These are phyloP conservation scores for Penicillium fimorum DNA, from an alignment of 495 filamentous ascomycete species.

Conservation along the genomic window DNA sequence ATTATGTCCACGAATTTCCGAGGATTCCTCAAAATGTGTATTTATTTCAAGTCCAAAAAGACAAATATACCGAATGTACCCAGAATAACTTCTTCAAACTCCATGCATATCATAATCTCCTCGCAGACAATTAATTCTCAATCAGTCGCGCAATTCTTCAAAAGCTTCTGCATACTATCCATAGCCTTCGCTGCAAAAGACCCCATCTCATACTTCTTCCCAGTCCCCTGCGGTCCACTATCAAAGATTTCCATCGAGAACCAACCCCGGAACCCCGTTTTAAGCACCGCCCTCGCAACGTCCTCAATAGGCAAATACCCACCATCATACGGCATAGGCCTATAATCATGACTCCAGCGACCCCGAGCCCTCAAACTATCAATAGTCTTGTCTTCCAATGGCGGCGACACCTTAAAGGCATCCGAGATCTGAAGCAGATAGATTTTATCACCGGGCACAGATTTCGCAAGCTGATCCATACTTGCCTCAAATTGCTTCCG, in stretches of 20 bases:
- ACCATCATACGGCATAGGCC: slow-evolving; percentile 68
- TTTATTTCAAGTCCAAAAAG: slow-evolving; percentile 8
- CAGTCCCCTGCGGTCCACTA: slow-evolving; percentile 55
- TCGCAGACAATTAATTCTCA: not conserved
- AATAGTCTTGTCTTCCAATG: slow-evolving; percentile 46
- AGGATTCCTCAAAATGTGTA: slow-evolving; percentile 7
- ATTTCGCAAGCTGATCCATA: slow-evolving; percentile 51
- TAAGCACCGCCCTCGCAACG: slow-evolving; percentile 63
- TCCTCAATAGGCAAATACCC: slow-evolving; percentile 71
- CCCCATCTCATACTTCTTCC: slow-evolving; percentile 57
- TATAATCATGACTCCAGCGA: slow-evolving; percentile 69
- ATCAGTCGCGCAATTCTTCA: slow-evolving; percentile 44
- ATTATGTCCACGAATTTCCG: slow-evolving; percentile 7
- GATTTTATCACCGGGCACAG: slow-evolving; percentile 68
- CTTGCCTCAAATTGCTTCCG: slow-evolving; percentile 49
- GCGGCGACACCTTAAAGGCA: slow-evolving; percentile 62
- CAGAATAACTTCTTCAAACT: not conserved
- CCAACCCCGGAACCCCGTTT: slow-evolving; percentile 70
- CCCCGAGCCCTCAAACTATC: slow-evolving; percentile 56
- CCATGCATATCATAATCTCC: not conserved
- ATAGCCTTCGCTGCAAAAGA: slow-evolving; percentile 60
- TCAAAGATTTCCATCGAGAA: slow-evolving; percentile 80
- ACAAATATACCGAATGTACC: slow-evolving; percentile 10
- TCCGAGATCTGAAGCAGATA: slow-evolving; percentile 76
- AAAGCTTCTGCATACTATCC: slow-evolving; percentile 52